A percentile compares a stretch with the other conserved stretches of the same genome.
Conservation (phyloP, 805 yeast species). For the Candida gorgasii region DNA sequence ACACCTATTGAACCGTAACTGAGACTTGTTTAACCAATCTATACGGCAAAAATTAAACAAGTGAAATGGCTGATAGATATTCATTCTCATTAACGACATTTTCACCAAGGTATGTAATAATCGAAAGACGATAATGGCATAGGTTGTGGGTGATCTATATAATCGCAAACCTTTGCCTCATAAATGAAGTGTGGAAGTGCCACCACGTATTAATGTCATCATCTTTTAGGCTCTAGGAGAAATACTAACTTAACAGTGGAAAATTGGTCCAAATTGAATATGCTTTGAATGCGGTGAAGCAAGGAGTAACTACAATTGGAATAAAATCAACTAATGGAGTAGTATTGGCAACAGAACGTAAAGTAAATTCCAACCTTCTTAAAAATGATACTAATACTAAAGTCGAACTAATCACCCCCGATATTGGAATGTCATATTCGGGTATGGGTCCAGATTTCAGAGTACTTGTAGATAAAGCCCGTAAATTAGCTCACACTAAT, state of each 20-base stretch:
- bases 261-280: conserved; percentile 97
- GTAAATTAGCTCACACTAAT: conserved; percentile 89
- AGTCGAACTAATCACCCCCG: conserved; percentile 84
- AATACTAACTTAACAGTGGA: conserved; percentile 56
- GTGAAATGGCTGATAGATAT: conserved; percentile 91
- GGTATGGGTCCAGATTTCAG: conserved; percentile 99
- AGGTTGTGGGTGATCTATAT: background rate
- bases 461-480: conserved; percentile 88
- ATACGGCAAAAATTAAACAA: background rate
- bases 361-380: conserved; percentile 75
- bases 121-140: background rate
- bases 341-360: conserved; percentile 95
- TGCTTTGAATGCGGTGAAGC: conserved; percentile 95
- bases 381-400: conserved; percentile 75
- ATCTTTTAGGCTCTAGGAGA: no score
- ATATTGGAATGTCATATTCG: conserved; percentile 93
- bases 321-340: conserved; percentile 93
- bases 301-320: conserved; percentile 96
- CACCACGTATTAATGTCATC: no score
- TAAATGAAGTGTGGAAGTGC: no score
- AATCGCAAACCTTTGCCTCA: no score
- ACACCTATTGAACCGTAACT: background rate
- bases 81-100: conserved; percentile 96
- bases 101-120: conserved; percentile 78
- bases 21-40: no score